Base-by-base conservation (phyloP, 2,329 filamentous ascomycete genomes). In the Huntiella savannae region DNA sequence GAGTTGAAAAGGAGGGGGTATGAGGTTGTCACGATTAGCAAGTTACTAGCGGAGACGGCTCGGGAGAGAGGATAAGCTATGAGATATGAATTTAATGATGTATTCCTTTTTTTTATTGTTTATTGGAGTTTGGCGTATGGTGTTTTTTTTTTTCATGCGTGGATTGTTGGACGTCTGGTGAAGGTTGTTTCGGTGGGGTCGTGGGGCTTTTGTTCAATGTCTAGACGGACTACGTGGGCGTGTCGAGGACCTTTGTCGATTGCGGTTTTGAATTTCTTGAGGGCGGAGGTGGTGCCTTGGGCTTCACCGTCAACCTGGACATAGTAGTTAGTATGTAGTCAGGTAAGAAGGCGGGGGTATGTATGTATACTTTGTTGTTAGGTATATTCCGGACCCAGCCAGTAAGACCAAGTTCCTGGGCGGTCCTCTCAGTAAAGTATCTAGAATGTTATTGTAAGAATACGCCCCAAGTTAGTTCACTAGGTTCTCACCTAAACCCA, bases 291-390 rank as follows among this genome's bases (percentile, higher is more conserved):
- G 2, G 72, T 67, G 28, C 85, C 87, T 59, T 96, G 88, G 4
- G 79, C 86, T 63, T 95, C 87, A 19, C 88, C 88, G 57, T 84
- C 76, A 40, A 96, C 87, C 84, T 94, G 40, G 55, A 61, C 45
- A n/a, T 10, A 19, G 4, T 2, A 5, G 19, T 15, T 15, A 17
- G 16, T 47, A 11, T 10, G 22, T 28, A 10, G 22, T 28, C 3
- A 28, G 22, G 3, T 7, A 28, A 7, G 22, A 28, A 4, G 22
- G 22, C 7, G 7, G 5, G 10, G 3, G 8, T 28, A 43, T 6
- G 10, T n/a, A 8, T 4, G 28, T 53, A 37, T 53, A 69, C 74
- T 61, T 74, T 75, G 52, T 70, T 67, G 49, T 71, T 65, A 1
- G 63, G 54, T 0, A 70, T 73, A 55, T 79, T 79, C 33, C 69